phyloP scores from a whole-genome alignment of 2,329 filamentous ascomycete species.

The Colletotrichum tanaceti region DNA sequence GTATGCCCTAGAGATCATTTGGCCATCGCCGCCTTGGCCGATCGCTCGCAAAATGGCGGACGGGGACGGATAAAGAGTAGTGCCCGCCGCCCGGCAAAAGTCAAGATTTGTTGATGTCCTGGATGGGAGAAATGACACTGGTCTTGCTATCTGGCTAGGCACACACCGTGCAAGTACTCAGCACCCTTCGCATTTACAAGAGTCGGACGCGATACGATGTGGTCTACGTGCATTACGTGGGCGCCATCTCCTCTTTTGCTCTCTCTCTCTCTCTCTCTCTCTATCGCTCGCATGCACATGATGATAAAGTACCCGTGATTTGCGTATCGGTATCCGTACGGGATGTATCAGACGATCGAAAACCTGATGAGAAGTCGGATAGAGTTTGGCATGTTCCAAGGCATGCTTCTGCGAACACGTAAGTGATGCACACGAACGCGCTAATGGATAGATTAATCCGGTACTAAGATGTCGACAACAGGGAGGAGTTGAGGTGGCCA shows the following conservation, averaged over 20 bases:
- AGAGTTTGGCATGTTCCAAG: slow-evolving; percentile 39
- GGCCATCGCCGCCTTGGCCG: slow-evolving; percentile 31
- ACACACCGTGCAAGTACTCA: background rate
- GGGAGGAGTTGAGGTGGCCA: slow-evolving; percentile 1
- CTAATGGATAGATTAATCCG: slow-evolving; percentile 23
- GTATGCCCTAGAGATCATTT: slow-evolving; percentile 32
- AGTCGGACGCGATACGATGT: background rate
- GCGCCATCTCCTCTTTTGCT: background rate
- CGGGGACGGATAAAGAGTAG: slow-evolving; percentile 17
- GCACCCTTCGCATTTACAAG: background rate
- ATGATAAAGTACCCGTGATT: background rate
- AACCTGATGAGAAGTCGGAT: slow-evolving; percentile 24
- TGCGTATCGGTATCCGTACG: background rate
- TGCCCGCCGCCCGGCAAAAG: background rate
- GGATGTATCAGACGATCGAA: slow-evolving; percentile 19
- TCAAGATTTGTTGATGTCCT: slow-evolving; percentile 18
- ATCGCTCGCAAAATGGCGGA: slow-evolving; percentile 5
- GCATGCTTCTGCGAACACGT: slow-evolving; percentile 30
- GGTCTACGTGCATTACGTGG: background rate
- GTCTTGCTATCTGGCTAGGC: slow-evolving; percentile 7
- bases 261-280: too few species aligned
- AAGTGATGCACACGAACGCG: slow-evolving; percentile 27
- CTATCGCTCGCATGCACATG: background rate
- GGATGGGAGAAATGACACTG: slow-evolving; percentile 8
- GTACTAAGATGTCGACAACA: slow-evolving; percentile 3